Evolutionary conservation across 345 rosid genomes (phyloP).

Genomic region (Kandelia obovata): DNA sequence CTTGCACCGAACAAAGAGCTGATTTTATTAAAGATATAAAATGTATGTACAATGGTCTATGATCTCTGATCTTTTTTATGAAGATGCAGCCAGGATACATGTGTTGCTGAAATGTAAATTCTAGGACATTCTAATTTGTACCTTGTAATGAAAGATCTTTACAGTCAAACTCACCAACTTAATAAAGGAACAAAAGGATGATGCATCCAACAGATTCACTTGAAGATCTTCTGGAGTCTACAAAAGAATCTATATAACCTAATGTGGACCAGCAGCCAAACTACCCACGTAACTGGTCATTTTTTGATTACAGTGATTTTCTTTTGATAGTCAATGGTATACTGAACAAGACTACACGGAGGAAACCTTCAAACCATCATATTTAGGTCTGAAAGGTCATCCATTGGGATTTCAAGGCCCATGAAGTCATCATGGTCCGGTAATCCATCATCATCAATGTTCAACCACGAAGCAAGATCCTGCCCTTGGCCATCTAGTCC

Average conservation of each 20-base stretch:
- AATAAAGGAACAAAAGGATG: slow-evolving; percentile 41
- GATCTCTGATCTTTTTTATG: slow-evolving; percentile 50
- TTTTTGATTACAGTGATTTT: slow-evolving; percentile 45
- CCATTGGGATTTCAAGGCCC: slow-evolving; percentile 99
- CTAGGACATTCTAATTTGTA: slow-evolving; percentile 49
- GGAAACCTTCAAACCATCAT: slow-evolving; percentile 85
- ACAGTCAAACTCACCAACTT: slow-evolving; percentile 59
- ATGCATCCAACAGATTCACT: slow-evolving; percentile 48
- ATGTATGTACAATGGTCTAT: slow-evolving; percentile 79
- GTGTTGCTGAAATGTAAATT: slow-evolving; percentile 44
- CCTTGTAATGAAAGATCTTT: slow-evolving; percentile 50
- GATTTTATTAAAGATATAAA: slow-evolving; percentile 59
- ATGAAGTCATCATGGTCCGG: slow-evolving; percentile 77
- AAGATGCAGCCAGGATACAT: slow-evolving; percentile 53
- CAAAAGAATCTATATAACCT: slow-evolving; percentile 76
- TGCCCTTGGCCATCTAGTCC: slow-evolving; percentile 62
- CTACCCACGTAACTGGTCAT: slow-evolving; percentile 53
- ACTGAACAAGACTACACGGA: slow-evolving; percentile 80
- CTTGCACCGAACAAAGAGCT: slow-evolving; percentile 35
- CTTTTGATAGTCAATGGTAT: slow-evolving; percentile 62
- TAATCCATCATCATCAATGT: slow-evolving; percentile 86
- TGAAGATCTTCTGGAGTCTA: slow-evolving; percentile 46
- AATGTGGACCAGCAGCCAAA: slow-evolving; percentile 44
- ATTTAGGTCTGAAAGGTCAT: slow-evolving; percentile 90
- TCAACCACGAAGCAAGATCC: slow-evolving; percentile 91